Percentiles rank a stretch among this genome's conserved stretches.
phyloP scores from a whole-genome alignment of 768 basidiomycete species.

The Rubroboletus pulcherrimus region DNA sequence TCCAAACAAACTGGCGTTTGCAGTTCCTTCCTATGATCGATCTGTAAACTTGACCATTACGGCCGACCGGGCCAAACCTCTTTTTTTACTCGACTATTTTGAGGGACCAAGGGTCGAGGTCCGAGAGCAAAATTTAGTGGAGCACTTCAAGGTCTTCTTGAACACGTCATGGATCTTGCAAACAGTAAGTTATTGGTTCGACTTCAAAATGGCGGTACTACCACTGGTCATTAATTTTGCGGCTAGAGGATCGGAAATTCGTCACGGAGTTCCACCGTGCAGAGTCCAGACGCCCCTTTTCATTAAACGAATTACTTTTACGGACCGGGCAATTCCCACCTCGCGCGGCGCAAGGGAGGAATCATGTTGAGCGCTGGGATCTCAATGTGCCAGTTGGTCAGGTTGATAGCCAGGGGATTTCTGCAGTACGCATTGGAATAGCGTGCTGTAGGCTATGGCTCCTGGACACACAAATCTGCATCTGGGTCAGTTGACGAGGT shows the following conservation, averaged over 20 bases:
- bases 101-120: not conserved
- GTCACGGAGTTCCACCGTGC: not conserved
- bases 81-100: not conserved
- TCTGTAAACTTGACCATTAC: not conserved
- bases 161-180: not conserved
- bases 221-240: not conserved
- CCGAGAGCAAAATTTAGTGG: not conserved
- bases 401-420: constrained; percentile 7
- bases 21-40: not conserved
- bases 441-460: constrained; percentile 23
- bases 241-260: not conserved
- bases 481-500: constrained; percentile 21
- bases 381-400: not conserved
- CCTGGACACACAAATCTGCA: constrained; percentile 19
- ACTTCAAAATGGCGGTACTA: not conserved
- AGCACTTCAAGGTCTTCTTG: not conserved
- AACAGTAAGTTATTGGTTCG: not conserved
- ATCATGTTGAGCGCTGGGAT: not conserved
- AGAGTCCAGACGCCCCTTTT: constrained; percentile 13
- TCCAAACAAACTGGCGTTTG: not conserved
- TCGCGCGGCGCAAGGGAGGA: not conserved
- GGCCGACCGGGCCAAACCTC: not conserved
- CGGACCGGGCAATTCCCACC: constrained; percentile 23
- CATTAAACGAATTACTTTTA: constrained; percentile 17
- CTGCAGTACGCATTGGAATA: constrained; percentile 20